Evolutionary conservation across 2,329 filamentous ascomycete genomes (phyloP).

Genomic region (Diplodia intermedia): DNA sequence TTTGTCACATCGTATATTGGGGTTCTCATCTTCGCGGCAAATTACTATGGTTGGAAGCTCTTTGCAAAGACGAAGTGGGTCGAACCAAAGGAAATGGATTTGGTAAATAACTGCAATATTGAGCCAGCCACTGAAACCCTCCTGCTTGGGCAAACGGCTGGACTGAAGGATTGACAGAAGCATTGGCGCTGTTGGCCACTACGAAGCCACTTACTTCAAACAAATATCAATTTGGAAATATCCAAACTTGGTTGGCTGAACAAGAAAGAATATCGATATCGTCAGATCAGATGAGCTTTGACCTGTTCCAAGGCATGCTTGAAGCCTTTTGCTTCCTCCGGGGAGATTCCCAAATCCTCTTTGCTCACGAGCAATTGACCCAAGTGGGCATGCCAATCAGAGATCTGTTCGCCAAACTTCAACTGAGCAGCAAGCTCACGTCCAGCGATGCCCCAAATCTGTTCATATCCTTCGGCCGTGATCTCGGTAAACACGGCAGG

Average conservation of each 20-base stretch:
- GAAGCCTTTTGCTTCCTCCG: conserved; percentile 40
- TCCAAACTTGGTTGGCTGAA: background rate
- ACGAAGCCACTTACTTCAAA: no score
- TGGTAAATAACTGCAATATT: conserved; percentile 10
- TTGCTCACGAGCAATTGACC: conserved; percentile 37
- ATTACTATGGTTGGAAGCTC: conserved; percentile 30
- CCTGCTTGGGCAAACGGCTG: background rate
- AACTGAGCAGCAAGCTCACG: conserved; percentile 41
- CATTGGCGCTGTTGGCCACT: background rate
- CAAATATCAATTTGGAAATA: no score
- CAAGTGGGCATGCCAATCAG: conserved; percentile 39
- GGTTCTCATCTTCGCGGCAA: conserved; percentile 41
- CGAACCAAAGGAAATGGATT: conserved; percentile 22
- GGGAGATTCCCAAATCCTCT: conserved; percentile 39
- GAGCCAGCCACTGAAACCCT: background rate
- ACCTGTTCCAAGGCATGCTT: conserved; percentile 36
- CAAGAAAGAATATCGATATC: background rate
- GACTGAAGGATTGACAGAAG: background rate
- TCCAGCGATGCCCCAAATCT: conserved; percentile 38
- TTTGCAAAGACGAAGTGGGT: conserved; percentile 26
- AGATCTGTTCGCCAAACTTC: conserved; percentile 41
- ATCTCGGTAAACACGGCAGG: conserved; percentile 39
- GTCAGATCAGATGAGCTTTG: conserved; percentile 24
- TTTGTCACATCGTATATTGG: conserved; percentile 41
- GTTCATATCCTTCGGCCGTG: conserved; percentile 35